Base-by-base conservation (phyloP, 2,329 filamentous ascomycete species). In the Colletotrichum navitas region DNA sequence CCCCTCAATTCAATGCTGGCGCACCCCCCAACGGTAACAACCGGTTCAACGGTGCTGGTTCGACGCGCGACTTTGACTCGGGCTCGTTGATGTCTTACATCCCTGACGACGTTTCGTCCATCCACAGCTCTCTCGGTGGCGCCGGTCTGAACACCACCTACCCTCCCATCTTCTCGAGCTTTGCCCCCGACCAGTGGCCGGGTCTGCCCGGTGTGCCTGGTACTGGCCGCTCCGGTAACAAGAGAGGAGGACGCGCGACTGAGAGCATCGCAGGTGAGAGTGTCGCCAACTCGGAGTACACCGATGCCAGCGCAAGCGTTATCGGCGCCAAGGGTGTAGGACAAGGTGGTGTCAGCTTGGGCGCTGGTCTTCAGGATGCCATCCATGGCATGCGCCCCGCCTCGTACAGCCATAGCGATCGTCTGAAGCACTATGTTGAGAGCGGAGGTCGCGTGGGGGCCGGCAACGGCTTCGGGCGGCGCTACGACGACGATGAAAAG, bases 21-120 rank as follows among this genome's bases (percentile, higher is more conserved):
- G 78, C 78, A 47, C 79, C 76, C 63, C 73, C 79, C 34, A 79
- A 79, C 61, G 54, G 67, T 36, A 78, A 77, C 56, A 73, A 70
- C 45, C 63, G 75, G 74, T 65, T 72, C 63, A 73, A 74, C 76
- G 70, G 78, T 41, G 76, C 80, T 45, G 74, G 73, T 39, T 63
- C 76, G 32, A 76, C 76, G 21, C 86, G 87, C 54, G 88, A 90
- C 73, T 87, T 89, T 71, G 95, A 98, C 78, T 90, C 93, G 24
- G 93, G 94, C 54, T 98, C 95, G 3, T 93, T 98, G 79, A 88
- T 98, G 76, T 96, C 95, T 21, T 98, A 97, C 80, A 97, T 99
- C 72, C 94, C 95, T 2, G 96, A 99, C 77, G 96, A 99, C 80
- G 94, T 97, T 51, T 98, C 95, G 11, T 98, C 95, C 2, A 93